These are phyloP conservation scores for Berkeleyomyces rouxiae DNA, from an alignment of 2,329 filamentous ascomycete genomes.

Conservation along the genomic window DNA sequence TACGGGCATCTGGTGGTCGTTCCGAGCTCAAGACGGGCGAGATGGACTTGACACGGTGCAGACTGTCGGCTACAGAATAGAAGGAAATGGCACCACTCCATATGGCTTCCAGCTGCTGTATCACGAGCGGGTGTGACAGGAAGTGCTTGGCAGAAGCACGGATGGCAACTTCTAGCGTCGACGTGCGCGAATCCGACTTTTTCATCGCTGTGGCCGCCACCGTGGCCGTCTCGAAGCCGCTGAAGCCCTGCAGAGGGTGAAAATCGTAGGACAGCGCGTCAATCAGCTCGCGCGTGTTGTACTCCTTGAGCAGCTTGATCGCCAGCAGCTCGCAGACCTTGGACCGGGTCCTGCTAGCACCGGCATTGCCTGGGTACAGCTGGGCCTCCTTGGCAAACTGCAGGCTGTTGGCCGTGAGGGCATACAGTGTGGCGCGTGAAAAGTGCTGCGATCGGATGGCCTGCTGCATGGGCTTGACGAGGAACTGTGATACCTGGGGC, in stretches of 20 bases:
- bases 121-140: slow-evolving; percentile 75
- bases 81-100: slow-evolving; percentile 95
- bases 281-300: slow-evolving; percentile 74
- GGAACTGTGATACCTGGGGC: slow-evolving; percentile 90
- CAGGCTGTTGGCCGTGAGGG: slow-evolving; percentile 80
- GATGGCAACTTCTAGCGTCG: slow-evolving; percentile 84
- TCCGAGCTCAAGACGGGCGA: slow-evolving; percentile 15
- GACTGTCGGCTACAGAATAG: slow-evolving; percentile 68
- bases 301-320: slow-evolving; percentile 79
- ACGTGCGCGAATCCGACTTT: slow-evolving; percentile 49
- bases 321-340: slow-evolving; percentile 82
- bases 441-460: slow-evolving; percentile 73
- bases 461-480: slow-evolving; percentile 88
- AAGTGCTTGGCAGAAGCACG: slow-evolving; percentile 85
- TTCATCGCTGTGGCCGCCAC: slow-evolving; percentile 22
- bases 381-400: slow-evolving; percentile 84
- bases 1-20: slow-evolving; percentile 8
- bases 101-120: slow-evolving; percentile 90
- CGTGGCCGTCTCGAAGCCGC: slow-evolving; percentile 27
- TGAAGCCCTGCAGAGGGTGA: slow-evolving; percentile 71
- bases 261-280: slow-evolving; percentile 93
- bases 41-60: slow-evolving; percentile 45
- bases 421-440: slow-evolving; percentile 72
- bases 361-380: slow-evolving; percentile 65
- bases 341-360: slow-evolving; percentile 67